Percentiles rank a stretch among this genome's conserved stretches.
Conservation (phyloP, 495 filamentous ascomycete species). For the Penicillium longicatenatum region DNA sequence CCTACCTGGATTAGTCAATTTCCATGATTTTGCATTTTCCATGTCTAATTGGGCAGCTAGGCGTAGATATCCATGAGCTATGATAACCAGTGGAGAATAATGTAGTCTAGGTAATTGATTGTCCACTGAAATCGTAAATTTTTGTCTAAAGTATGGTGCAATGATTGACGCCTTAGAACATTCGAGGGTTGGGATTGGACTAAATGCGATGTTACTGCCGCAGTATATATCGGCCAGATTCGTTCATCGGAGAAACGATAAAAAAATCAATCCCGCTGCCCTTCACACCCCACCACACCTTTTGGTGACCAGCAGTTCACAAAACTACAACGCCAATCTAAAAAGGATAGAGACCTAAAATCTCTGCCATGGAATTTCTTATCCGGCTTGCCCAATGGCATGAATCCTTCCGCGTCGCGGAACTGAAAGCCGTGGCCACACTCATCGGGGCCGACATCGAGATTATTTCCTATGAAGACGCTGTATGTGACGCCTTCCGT, state of each 20-base stretch:
- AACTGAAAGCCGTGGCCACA: conserved; percentile 80
- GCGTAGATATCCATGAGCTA: not conserved
- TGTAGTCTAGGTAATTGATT: too few species aligned
- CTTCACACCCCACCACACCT: conserved; percentile 21
- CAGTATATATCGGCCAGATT: not conserved
- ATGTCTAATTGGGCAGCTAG: not conserved
- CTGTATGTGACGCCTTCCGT: conserved; percentile 65
- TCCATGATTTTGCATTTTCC: not conserved
- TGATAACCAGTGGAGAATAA: not conserved
- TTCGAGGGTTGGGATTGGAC: not conserved
- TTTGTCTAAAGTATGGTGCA: too few species aligned
- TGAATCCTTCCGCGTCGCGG: conserved; percentile 84
- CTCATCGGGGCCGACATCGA: conserved; percentile 68
- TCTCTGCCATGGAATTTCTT: conserved; percentile 70
- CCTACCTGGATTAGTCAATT: not conserved
- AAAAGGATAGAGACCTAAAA: not conserved
- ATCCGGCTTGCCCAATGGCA: conserved; percentile 89
- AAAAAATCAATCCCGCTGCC: conserved; percentile 24
- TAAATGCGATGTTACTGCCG: not conserved
- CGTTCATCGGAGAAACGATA: conserved; percentile 1
- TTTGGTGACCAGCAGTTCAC: not conserved
- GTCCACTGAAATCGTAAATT: too few species aligned
- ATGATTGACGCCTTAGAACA: too few species aligned
- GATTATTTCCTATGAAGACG: conserved; percentile 68
- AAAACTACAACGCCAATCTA: not conserved